Evolutionary conservation across 805 yeast species (phyloP).

Genomic region (Kazachstania viticola): DNA sequence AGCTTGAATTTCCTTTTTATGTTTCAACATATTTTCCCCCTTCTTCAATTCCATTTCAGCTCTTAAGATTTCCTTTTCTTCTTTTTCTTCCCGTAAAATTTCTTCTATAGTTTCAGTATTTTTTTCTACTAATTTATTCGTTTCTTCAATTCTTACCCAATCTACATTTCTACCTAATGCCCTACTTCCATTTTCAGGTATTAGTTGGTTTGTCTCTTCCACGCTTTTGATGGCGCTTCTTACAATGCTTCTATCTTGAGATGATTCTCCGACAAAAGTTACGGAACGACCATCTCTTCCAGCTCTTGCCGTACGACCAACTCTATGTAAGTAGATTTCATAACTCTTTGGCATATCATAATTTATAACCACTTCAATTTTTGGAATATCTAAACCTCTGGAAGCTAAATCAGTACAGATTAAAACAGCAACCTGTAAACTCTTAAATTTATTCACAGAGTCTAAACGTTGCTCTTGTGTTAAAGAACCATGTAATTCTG

Average conservation of each 20-base stretch:
- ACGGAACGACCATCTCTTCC: constrained; percentile 92
- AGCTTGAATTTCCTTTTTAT: constrained; percentile 69
- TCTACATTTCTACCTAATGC: constrained; percentile 87
- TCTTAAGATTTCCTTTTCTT: constrained; percentile 70
- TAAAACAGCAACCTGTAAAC: constrained; percentile 71
- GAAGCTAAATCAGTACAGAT: constrained; percentile 97
- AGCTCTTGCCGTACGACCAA: constrained; percentile 99
- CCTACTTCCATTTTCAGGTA: constrained; percentile 27
- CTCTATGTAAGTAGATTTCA: constrained; percentile 97
- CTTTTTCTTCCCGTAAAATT: constrained; percentile 76
- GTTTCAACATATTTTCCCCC: constrained; percentile 75
- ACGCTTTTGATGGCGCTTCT: constrained; percentile 74
- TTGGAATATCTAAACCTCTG: constrained; percentile 98
- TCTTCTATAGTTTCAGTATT: constrained; percentile 58
- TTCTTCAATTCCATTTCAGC: constrained; percentile 88
- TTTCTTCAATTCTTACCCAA: constrained; percentile 71
- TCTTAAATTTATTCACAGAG: constrained; percentile 73
- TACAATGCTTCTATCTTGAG: constrained; percentile 83
- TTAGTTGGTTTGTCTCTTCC: constrained; percentile 28
- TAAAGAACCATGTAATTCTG: constrained; percentile 74
- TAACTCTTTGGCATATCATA: constrained; percentile 96
- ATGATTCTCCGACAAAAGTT: constrained; percentile 84
- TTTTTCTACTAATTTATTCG: constrained; percentile 47
- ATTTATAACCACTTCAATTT: constrained; percentile 88
- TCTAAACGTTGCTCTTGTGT: constrained; percentile 88